Conservation (phyloP, 202 grass and related monocot genomes). For the Elaeis oleifera region DNA sequence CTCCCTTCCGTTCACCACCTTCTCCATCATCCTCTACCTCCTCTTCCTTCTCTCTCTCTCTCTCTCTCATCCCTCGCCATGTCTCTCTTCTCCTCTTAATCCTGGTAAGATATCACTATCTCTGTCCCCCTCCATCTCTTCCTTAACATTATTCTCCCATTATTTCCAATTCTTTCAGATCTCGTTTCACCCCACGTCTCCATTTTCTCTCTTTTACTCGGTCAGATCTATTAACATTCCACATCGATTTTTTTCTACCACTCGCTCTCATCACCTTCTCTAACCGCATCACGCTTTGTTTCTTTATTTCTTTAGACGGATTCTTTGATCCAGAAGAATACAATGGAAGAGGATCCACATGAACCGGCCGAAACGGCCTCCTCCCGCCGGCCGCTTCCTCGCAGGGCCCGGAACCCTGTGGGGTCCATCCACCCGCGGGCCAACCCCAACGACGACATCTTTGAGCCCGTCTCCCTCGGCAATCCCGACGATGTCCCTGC, state of each 20-base stretch:
- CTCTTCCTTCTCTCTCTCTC: not conserved
- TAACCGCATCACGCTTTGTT: not conserved
- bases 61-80: slow-evolving; percentile 5
- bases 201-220: not conserved
- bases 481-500: slow-evolving; percentile 3
- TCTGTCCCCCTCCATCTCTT: slow-evolving; percentile 20
- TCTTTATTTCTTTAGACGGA: not conserved
- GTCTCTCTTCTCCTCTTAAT: slow-evolving; percentile 6
- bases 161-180: not conserved
- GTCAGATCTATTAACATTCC: not conserved
- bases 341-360: slow-evolving; percentile 66
- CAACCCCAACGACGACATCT: slow-evolving; percentile 25
- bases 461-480: slow-evolving; percentile 31
- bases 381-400: not conserved
- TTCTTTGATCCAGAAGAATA: slow-evolving; percentile 12
- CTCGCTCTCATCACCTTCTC: not conserved
- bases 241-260: not conserved
- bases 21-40: not conserved
- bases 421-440: slow-evolving; percentile 6
- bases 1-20: not conserved
- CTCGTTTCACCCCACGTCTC: not conserved
- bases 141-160: slow-evolving; percentile 2
- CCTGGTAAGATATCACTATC: slow-evolving; percentile 23
- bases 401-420: not conserved
- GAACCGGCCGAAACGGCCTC: slow-evolving; percentile 25